Conservation (phyloP, 1,284 basidiomycete species). For the Marasmius tenuissimus region DNA sequence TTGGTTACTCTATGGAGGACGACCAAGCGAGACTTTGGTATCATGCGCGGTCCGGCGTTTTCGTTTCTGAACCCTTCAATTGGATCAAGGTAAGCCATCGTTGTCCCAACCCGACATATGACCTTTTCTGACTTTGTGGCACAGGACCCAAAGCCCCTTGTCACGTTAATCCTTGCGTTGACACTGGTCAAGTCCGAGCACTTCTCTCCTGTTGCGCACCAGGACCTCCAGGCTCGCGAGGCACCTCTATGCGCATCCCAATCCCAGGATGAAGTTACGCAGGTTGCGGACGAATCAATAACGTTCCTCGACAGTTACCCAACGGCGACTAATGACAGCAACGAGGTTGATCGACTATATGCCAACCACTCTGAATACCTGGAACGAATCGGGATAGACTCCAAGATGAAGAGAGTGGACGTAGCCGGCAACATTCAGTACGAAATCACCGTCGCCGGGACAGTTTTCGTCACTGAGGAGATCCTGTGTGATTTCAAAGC, state of each 20-base stretch:
- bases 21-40: conserved; percentile 12
- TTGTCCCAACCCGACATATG: background rate
- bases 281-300: too few relatives aligned
- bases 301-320: too few relatives aligned
- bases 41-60: background rate
- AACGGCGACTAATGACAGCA: background rate
- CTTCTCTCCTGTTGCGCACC: background rate
- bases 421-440: background rate
- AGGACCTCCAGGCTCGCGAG: too few relatives aligned
- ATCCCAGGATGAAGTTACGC: too few relatives aligned
- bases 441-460: background rate
- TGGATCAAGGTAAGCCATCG: background rate
- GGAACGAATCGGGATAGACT: background rate
- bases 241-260: too few relatives aligned
- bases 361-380: background rate
- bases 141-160: background rate
- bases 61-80: background rate
- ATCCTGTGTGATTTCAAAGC: conserved; percentile 2
- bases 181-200: background rate
- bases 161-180: background rate
- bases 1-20: conserved; percentile 14
- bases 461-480: background rate
- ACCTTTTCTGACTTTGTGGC: background rate
- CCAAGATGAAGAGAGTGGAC: background rate
- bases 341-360: background rate